Evolutionary conservation across 805 yeast species (phyloP).

Genomic region (Kodamaea kaohsiungensis): DNA sequence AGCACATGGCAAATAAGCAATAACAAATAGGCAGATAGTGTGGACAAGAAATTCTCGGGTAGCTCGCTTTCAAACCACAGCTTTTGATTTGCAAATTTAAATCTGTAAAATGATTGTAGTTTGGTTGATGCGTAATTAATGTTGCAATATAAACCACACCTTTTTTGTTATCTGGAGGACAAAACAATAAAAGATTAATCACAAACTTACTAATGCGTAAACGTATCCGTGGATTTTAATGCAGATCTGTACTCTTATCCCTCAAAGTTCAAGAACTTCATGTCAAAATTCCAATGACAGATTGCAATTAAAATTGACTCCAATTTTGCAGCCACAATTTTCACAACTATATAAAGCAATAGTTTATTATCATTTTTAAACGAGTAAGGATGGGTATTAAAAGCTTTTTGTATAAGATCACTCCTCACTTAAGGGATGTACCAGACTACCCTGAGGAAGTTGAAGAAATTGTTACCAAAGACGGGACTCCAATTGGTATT

Average conservation of each 20-base stretch:
- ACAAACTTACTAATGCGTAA: neutral
- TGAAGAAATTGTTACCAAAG: neutral
- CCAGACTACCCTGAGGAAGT: neutral
- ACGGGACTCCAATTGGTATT: conserved; percentile 2
- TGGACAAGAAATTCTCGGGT: too few species aligned
- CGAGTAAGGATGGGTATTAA: neutral
- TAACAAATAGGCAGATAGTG: too few species aligned
- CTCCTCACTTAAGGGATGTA: conserved; percentile 2
- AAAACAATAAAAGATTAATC: neutral
- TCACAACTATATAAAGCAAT: neutral
- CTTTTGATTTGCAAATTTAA: too few species aligned
- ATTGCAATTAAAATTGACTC: neutral
- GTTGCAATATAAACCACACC: too few species aligned
- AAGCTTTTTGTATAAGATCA: neutral
- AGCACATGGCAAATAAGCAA: too few species aligned
- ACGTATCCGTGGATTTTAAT: neutral
- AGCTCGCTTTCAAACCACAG: too few species aligned
- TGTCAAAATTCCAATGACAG: neutral
- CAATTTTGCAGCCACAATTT: conserved; percentile 1
- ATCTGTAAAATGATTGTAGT: too few species aligned
- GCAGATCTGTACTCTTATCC: too few species aligned
- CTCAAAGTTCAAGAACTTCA: neutral
- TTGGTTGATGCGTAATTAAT: too few species aligned
- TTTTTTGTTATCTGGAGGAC: too few species aligned
- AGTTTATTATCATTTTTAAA: neutral